Evolutionary conservation across 441 rosid species (phyloP).

Genomic region (Syzygium malaccense): DNA sequence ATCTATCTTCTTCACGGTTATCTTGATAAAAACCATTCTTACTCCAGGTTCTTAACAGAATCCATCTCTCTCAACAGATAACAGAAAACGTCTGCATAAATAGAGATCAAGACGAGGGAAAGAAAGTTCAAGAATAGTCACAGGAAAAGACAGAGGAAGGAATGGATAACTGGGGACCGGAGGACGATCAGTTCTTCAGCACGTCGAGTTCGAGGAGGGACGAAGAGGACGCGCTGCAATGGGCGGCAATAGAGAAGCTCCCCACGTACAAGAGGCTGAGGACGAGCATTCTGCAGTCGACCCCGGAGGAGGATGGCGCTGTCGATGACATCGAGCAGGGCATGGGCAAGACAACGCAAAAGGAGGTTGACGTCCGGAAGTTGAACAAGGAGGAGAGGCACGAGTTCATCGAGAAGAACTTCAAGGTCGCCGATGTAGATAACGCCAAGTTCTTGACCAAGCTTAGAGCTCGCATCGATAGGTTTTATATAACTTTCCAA

Average conservation of each 20-base stretch:
- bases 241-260: constrained; percentile 87
- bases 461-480: constrained; percentile 56
- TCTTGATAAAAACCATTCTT: background rate
- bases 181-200: constrained; percentile 38
- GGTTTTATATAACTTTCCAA: constrained; percentile 6
- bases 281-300: constrained; percentile 50
- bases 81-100: background rate
- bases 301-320: constrained; percentile 24
- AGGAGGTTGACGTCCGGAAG: constrained; percentile 61
- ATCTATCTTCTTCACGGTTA: background rate
- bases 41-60: background rate
- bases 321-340: constrained; percentile 20
- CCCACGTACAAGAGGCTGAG: constrained; percentile 75
- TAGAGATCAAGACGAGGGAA: background rate
- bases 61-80: background rate
- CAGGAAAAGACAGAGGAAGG: background rate
- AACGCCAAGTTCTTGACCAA: constrained; percentile 53
- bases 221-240: constrained; percentile 82
- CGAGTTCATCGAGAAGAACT: constrained; percentile 52
- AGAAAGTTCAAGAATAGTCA: background rate
- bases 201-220: constrained; percentile 37
- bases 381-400: constrained; percentile 52
- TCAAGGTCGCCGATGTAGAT: constrained; percentile 67
- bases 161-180: constrained; percentile 40
- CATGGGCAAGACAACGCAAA: background rate